phyloP scores from a whole-genome alignment of 768 basidiomycete species.

The Collybia sordida region DNA sequence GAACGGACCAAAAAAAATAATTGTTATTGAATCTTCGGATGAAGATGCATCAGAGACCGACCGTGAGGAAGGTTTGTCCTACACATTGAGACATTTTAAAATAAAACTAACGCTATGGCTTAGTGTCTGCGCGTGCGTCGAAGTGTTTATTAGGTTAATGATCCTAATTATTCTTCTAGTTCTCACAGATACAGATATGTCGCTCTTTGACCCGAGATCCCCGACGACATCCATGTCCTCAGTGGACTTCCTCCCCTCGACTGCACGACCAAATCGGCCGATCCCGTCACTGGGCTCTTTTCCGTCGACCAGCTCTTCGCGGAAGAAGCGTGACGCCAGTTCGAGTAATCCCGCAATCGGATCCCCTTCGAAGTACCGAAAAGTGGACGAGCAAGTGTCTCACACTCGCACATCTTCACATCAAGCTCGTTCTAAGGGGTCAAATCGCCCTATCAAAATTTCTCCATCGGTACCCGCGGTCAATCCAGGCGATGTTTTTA shows the following conservation, averaged over 20 bases:
- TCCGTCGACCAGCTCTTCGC: not conserved
- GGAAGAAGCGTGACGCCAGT: slow-evolving; percentile 4
- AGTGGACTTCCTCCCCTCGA: slow-evolving; percentile 6
- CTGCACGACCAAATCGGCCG: slow-evolving; percentile 7
- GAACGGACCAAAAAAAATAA: not conserved
- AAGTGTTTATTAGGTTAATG: not conserved
- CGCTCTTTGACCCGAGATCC: not conserved
- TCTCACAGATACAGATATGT: slow-evolving; percentile 15
- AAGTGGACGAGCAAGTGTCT: not conserved
- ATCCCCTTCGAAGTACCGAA: slow-evolving; percentile 15
- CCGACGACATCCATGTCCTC: not conserved
- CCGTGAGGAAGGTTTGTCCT: slow-evolving; percentile 5
- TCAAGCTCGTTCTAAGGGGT: not conserved
- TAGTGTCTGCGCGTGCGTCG: slow-evolving; percentile 5
- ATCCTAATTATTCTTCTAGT: slow-evolving; percentile 4
- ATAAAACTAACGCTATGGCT: not conserved
- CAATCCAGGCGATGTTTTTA: slow-evolving; percentile 3
- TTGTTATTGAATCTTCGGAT: slow-evolving; percentile 5
- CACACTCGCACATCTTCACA: not conserved
- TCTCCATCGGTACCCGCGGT: not conserved
- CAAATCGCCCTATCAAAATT: too few species aligned
- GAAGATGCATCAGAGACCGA: slow-evolving; percentile 10
- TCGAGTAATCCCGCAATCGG: not conserved
- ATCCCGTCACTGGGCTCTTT: slow-evolving; percentile 2
- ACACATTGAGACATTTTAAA: too few species aligned